Base-by-base conservation (phyloP, 1,139 yeast species). In the Saccharomyces hybrid region DNA sequence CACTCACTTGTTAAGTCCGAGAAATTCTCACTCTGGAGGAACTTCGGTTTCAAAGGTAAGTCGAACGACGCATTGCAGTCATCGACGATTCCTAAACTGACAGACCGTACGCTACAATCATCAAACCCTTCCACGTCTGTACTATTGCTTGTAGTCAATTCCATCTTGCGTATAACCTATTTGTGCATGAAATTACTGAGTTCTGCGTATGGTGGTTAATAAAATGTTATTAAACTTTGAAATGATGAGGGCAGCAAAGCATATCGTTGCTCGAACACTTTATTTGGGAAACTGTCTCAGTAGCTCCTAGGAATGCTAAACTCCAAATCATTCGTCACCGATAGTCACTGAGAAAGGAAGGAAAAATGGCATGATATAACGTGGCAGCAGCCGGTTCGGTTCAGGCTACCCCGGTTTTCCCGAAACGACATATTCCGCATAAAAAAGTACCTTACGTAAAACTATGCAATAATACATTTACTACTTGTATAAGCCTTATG, bases 21-120 rank as follows among this genome's bases (percentile, higher is more conserved):
- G 44, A 62, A 62, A 50, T 62, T 62, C 31, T 53, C 55, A 16
- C 55, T 51, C 11, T 58, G 59, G 28, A 57, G 49, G 14, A 54
- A 50, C 7, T 57, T 51, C 23, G 58, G 52, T 50, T 59, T 63
- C 46, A 63, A 54, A 16, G 67, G 67, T 28, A 63, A 51, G 31
- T 60, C 65, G 32, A 61, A 60, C 8, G 60, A 51, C 29, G 56
- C 57, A 28, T 55, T 59, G 8, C 58, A 59, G 9, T 47, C 32
- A 16, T 54, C 54, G 6, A 14, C 16, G 11, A 16, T 11, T 14
- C 49, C 46, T 8, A 31, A 28, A n/a, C 49, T 28, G 25, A 31
- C 52, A 27, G 16, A 9, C 9, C 27, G 34, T n/a, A 31, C 44
- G 8, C 19, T 8, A 34, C 16, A 19, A n/a, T n/a, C n/a, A 1